These are phyloP conservation scores for Penicillium fimorum DNA, from an alignment of 495 filamentous ascomycete genomes.

Conservation along the genomic window DNA sequence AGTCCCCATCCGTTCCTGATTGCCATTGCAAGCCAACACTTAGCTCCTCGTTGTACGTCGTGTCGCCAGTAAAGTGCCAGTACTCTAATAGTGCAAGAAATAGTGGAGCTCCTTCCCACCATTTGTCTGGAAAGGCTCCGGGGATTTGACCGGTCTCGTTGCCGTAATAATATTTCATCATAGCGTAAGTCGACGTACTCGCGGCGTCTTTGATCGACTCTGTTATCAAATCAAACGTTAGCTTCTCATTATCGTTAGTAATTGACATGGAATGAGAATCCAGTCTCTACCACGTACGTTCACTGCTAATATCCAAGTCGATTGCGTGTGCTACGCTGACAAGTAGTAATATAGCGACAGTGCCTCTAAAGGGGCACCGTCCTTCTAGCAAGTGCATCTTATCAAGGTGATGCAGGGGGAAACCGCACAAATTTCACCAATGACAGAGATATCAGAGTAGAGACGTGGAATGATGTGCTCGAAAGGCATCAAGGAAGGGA, in stretches of 20 bases:
- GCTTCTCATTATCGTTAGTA: neutral
- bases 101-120: constrained; percentile 79
- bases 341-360: constrained; percentile 6
- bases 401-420: neutral
- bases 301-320: constrained; percentile 21
- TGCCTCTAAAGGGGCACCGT: neutral
- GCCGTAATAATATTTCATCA: constrained; percentile 69
- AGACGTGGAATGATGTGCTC: neutral
- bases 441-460: neutral
- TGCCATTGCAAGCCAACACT: constrained; percentile 52
- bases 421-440: neutral
- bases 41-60: constrained; percentile 50
- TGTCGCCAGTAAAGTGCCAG: constrained; percentile 57
- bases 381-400: constrained; percentile 13
- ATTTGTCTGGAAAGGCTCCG: constrained; percentile 57
- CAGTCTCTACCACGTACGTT: constrained; percentile 15
- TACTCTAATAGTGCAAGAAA: constrained; percentile 52
- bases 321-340: constrained; percentile 10
- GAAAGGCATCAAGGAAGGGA: neutral
- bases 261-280: neutral
- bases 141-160: constrained; percentile 61
- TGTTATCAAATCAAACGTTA: constrained; percentile 24
- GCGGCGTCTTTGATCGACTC: constrained; percentile 67
- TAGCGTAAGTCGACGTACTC: constrained; percentile 55
- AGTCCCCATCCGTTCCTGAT: constrained; percentile 46